phyloP scores from a whole-genome alignment of 148 eudicot genomes.

The Silene conica region DNA sequence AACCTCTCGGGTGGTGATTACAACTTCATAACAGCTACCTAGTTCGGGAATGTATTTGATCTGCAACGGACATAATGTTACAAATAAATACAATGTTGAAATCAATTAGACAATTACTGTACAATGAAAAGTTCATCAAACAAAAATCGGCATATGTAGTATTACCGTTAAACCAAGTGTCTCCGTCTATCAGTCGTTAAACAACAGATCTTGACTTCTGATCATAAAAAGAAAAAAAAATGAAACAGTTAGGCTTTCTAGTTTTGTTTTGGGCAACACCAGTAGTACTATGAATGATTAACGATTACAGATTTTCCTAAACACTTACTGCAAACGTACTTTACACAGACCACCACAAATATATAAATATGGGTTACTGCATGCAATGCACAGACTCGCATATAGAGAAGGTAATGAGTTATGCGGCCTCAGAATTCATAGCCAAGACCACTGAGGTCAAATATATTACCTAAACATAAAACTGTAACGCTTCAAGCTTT shows the following conservation, averaged over 20 bases:
- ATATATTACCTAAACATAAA: background rate
- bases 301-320: no score
- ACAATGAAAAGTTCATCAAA: background rate
- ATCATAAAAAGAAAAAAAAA: background rate
- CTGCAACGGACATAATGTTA: background rate
- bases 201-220: background rate
- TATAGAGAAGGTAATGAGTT: background rate
- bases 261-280: background rate
- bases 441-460: background rate
- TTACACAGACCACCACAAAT: background rate
- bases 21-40: background rate
- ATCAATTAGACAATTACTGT: no score
- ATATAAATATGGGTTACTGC: background rate
- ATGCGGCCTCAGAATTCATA: background rate
- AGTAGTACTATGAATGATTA: background rate
- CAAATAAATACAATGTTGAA: background rate
- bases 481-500: conserved; percentile 22
- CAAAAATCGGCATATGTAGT: background rate
- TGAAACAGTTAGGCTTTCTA: no score
- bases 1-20: background rate
- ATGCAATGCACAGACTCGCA: background rate
- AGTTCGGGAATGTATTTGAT: background rate
- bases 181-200: background rate
- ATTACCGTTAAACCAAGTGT: background rate
- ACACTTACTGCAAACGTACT: background rate